A percentile compares a stretch with the other conserved stretches of the same genome.
These are phyloP conservation scores for Paspalum notatum DNA, from an alignment of 176 grass and related monocot genomes.

Conservation along the genomic window DNA sequence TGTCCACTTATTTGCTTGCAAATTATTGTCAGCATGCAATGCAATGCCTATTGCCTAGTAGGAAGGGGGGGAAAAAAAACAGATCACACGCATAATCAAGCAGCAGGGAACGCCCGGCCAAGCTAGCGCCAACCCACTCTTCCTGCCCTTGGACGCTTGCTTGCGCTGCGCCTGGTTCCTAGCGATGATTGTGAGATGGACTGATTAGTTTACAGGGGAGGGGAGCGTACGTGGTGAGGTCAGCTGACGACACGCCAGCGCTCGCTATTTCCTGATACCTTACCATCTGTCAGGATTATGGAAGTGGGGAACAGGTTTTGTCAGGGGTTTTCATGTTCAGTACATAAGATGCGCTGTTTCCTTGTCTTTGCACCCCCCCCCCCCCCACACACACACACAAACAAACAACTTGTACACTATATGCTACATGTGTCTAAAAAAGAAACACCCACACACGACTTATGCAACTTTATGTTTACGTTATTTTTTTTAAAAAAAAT, in stretches of 20 bases:
- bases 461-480: no score
- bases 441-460: no score
- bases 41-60: no score
- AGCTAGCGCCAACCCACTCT: background rate
- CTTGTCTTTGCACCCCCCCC: no score
- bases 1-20: background rate
- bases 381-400: no score
- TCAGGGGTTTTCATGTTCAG: background rate
- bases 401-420: no score
- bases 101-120: background rate
- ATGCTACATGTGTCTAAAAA: no score
- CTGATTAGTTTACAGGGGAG: background rate
- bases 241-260: constrained; percentile 13
- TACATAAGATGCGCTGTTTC: background rate
- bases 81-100: background rate
- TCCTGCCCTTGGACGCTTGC: constrained; percentile 4
- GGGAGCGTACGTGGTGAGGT: background rate
- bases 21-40: background rate
- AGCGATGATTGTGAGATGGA: background rate
- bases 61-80: background rate
- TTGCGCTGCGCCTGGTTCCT: background rate
- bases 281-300: constrained; percentile 7
- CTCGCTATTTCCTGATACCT: background rate
- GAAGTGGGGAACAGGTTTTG: background rate
- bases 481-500: no score